phyloP scores from a whole-genome alignment of 352 stramenopile species.

The Phytophthora tentaculata region DNA sequence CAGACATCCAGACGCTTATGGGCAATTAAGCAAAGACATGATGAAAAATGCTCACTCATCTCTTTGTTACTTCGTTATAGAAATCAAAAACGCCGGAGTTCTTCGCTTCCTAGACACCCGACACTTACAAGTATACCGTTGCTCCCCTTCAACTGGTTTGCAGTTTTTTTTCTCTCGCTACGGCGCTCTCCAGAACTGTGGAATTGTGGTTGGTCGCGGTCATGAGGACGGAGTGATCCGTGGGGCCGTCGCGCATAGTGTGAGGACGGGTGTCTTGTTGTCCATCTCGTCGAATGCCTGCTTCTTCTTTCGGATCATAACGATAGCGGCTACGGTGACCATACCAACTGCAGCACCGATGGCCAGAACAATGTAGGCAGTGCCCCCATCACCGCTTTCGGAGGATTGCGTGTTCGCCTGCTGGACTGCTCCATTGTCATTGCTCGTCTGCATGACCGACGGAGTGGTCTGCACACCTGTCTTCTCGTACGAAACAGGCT shows the following conservation, averaged over 20 bases:
- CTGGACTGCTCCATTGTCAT: slow-evolving; percentile 24
- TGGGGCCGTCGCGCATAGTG: slow-evolving; percentile 20
- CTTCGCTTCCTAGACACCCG: slow-evolving; percentile 7
- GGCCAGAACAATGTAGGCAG: slow-evolving; percentile 28
- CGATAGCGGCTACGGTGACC: slow-evolving; percentile 49
- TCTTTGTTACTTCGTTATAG: slow-evolving; percentile 20
- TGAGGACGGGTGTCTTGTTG: slow-evolving; percentile 54
- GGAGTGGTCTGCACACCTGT: slow-evolving; percentile 8
- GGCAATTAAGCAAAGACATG: slow-evolving; percentile 26
- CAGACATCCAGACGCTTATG: slow-evolving; percentile 62
- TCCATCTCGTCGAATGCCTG: slow-evolving; percentile 61
- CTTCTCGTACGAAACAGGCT: slow-evolving; percentile 24
- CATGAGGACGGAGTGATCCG: slow-evolving; percentile 49
- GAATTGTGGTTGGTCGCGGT: slow-evolving; percentile 50
- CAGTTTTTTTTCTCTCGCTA: slow-evolving; percentile 14
- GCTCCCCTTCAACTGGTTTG: too few species aligned
- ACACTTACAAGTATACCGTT: slow-evolving; percentile 17
- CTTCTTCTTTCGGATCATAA: slow-evolving; percentile 64
- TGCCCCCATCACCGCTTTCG: neutral
- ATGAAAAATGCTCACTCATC: slow-evolving; percentile 1
- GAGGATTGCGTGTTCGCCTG: slow-evolving; percentile 41
- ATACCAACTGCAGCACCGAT: slow-evolving; percentile 32
- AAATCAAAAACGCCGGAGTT: slow-evolving; percentile 17
- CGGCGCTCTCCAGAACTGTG: slow-evolving; percentile 44
- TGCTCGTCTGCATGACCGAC: slow-evolving; percentile 18